Evolutionary conservation across 805 yeast genomes (phyloP).

Genomic region (Candida piceae): DNA sequence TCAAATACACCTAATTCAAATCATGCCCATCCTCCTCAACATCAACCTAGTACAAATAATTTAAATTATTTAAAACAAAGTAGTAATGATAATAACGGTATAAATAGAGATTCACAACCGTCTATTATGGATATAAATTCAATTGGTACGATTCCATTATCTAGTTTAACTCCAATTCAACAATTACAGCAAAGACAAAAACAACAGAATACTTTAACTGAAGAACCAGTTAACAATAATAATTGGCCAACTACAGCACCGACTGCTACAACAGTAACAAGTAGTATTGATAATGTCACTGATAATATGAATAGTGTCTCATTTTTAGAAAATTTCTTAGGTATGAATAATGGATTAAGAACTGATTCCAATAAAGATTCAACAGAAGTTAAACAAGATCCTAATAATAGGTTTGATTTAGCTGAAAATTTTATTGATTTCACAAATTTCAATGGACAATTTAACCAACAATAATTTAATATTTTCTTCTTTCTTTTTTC

Average conservation of each 20-base stretch:
- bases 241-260: too few species aligned
- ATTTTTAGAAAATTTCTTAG: conserved; percentile 1
- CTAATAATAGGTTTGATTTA: too few species aligned
- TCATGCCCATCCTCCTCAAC: not conserved
- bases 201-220: too few species aligned
- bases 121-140: conserved; percentile 1
- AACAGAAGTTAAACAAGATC: too few species aligned
- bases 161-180: not conserved
- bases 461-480: not conserved
- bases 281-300: conserved; percentile 1
- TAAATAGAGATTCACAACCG: too few species aligned
- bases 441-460: not conserved
- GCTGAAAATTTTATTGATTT: not conserved
- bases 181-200: too few species aligned
- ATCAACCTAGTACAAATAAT: too few species aligned
- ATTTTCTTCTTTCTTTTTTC: too few species aligned
- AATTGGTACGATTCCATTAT: conserved; percentile 3
- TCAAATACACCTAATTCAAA: not conserved
- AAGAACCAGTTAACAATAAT: not conserved
- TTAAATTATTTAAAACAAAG: too few species aligned
- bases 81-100: too few species aligned
- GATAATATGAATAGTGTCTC: conserved; percentile 3
- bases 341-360: not conserved
- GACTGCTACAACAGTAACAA: too few species aligned
- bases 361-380: too few species aligned